These are phyloP conservation scores for Ustilago trichophora DNA, from an alignment of 1,284 basidiomycete species.

Conservation along the genomic window DNA sequence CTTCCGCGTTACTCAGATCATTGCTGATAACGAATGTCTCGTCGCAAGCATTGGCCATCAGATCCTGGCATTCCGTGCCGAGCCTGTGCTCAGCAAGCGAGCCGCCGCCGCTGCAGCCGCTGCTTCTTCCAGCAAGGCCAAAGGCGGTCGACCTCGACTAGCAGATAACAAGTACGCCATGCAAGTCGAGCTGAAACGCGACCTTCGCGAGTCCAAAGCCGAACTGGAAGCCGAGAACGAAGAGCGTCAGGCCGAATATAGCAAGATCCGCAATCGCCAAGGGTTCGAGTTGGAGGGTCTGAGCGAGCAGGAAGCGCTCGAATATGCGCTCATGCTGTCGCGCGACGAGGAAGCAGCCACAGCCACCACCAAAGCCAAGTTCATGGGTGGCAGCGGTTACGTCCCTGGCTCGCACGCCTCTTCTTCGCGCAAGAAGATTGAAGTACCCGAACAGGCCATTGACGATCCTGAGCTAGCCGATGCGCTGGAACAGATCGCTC, in stretches of 20 bases:
- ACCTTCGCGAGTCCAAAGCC: conserved; percentile 51
- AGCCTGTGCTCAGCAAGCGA: conserved; percentile 66
- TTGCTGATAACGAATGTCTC: conserved; percentile 74
- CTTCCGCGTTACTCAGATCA: conserved; percentile 73
- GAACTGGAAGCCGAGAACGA: conserved; percentile 72
- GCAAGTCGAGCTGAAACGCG: conserved; percentile 54
- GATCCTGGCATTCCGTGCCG: conserved; percentile 77
- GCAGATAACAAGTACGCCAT: conserved; percentile 49
- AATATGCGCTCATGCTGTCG: conserved; percentile 85
- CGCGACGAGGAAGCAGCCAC: conserved; percentile 75
- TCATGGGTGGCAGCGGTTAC: conserved; percentile 22
- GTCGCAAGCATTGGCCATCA: conserved; percentile 74
- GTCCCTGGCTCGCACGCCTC: conserved; percentile 30
- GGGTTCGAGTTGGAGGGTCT: conserved; percentile 74
- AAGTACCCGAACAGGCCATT: conserved; percentile 14
- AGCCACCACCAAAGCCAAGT: conserved; percentile 3
- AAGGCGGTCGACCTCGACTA: conserved; percentile 12
- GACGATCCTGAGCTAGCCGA: conserved; percentile 51
- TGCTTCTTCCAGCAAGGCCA: too few relatives aligned
- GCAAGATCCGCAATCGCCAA: conserved; percentile 66
- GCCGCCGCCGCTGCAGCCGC: conserved; percentile 24
- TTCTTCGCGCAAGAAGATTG: conserved; percentile 13
- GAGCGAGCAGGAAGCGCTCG: conserved; percentile 79
- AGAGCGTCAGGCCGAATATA: conserved; percentile 73
- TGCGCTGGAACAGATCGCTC: conserved; percentile 54